phyloP scores from a whole-genome alignment of 371 early-diverging fungal species.

The Mucor mucedo region DNA sequence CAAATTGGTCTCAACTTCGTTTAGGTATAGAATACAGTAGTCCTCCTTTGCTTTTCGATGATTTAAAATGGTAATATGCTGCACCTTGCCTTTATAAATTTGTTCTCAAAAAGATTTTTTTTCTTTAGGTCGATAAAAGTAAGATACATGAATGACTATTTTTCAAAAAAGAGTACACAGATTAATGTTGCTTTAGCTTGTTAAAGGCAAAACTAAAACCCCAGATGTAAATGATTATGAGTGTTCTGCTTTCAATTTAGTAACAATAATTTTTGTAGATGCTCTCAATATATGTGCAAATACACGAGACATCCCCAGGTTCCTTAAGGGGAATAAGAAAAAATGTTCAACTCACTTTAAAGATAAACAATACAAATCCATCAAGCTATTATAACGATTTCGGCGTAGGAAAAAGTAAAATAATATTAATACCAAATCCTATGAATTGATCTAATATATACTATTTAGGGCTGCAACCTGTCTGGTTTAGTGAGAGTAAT shows the following conservation, averaged over 20 bases:
- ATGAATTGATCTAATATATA: background rate
- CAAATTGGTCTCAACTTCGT: conserved; percentile 27
- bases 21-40: conserved; percentile 26
- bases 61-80: conserved; percentile 21
- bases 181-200: conserved; percentile 6
- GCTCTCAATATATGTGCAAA: conserved; percentile 54
- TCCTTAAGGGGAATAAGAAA: conserved; percentile 47
- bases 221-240: conserved; percentile 13
- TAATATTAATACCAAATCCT: no score
- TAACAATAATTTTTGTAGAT: conserved; percentile 28
- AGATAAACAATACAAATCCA: conserved; percentile 55
- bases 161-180: background rate
- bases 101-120: background rate
- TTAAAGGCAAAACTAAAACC: conserved; percentile 21
- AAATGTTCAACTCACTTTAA: conserved; percentile 54
- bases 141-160: background rate
- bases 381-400: conserved; percentile 54
- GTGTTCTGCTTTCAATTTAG: background rate
- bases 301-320: conserved; percentile 56
- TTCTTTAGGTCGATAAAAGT: conserved; percentile 22
- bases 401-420: conserved; percentile 38
- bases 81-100: background rate
- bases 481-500: conserved; percentile 56
- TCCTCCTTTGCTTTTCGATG: conserved; percentile 25
- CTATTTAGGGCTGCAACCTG: conserved; percentile 36